Conservation (phyloP, 2,329 filamentous ascomycete species). For the Aphanocladium album region DNA sequence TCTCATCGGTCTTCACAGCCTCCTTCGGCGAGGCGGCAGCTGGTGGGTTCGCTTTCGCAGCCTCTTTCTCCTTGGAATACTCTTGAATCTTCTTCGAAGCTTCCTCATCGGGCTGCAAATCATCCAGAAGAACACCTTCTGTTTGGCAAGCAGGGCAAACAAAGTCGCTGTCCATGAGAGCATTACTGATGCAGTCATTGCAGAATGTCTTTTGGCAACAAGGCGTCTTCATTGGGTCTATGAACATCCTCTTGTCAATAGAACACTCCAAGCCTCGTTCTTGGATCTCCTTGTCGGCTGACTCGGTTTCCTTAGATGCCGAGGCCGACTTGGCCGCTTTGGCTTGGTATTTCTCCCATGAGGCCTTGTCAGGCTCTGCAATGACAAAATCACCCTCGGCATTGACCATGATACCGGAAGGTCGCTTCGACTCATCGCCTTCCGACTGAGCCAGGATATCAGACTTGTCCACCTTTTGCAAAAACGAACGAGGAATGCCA, state of each 20-base stretch:
- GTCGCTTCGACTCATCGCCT: slow-evolving; percentile 76
- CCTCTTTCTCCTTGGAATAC: slow-evolving; percentile 58
- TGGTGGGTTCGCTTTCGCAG: slow-evolving; percentile 37
- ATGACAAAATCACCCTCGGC: slow-evolving; percentile 96
- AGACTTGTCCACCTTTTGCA: slow-evolving; percentile 93
- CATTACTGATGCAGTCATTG: slow-evolving; percentile 99
- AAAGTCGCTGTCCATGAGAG: slow-evolving; percentile 97
- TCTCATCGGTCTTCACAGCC: slow-evolving; percentile 33
- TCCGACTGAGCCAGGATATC: slow-evolving; percentile 68
- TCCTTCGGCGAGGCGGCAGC: slow-evolving; percentile 27
- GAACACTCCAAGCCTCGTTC: slow-evolving; percentile 87
- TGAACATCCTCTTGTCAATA: slow-evolving; percentile 96
- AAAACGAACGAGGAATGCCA: slow-evolving; percentile 89
- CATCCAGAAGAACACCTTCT: slow-evolving; percentile 88
- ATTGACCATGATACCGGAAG: slow-evolving; percentile 93
- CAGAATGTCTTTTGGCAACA: slow-evolving; percentile 99
- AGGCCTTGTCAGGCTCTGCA: slow-evolving; percentile 88
- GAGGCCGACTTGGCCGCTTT: slow-evolving; percentile 77
- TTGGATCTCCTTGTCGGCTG: slow-evolving; percentile 80
- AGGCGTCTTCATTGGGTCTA: slow-evolving; percentile 97
- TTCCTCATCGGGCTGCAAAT: slow-evolving; percentile 79
- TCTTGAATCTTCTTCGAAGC: slow-evolving; percentile 71
- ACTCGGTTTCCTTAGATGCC: slow-evolving; percentile 71
- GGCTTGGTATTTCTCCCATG: slow-evolving; percentile 96
- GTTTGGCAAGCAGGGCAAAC: slow-evolving; percentile 87